Evolutionary conservation across 2,329 filamentous ascomycete genomes (phyloP), one percentile per base, ranked within the genome.

Genomic region (Fusarium odoratissimum): DNA sequence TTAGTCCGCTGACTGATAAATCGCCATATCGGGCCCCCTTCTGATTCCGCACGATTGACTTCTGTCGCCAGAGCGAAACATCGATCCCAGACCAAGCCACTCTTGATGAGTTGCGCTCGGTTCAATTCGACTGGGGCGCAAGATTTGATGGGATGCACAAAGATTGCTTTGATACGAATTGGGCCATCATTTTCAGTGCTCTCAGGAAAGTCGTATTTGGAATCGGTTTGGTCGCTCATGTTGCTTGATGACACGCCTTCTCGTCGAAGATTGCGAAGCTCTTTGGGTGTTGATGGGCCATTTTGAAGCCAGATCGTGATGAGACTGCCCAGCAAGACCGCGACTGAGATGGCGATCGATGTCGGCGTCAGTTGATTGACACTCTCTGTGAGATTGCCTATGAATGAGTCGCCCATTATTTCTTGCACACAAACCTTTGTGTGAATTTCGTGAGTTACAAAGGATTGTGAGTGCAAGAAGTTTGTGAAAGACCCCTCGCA

Each of bases 31-130:
- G 61, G 33, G 0, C 48, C 73, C 0, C 49, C 64, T 12, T 72
- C 70, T 3, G 65, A 45, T 9, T 57, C 78, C 6, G 78, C 65
- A 1, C 72, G 73, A 3, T 74, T 71, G 7, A 75, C 73, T 37
- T 81, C 76, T 3, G 73, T 71, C 0, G 81, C 80, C 0, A 82
- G 63, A 8, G 75, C 79, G 44, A 81, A 76, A 48, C 73, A 74
- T 9, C 78, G 62, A 33, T 79, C 78, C 35, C 75, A 71, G 8
- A 63, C 23, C 10, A 79, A 75, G 0, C 78, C 77, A 2, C 71
- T 71, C 30, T 79, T 79, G 14, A 75, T 63, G 11, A 79, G 69
- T 10, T 71, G 25, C 2, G 75, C 75, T 5, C 73, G 58, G 19
- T 74, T 35, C 21, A 79, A 16, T 33, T 79, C 78, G 9, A 79